Base-by-base conservation (phyloP, 2,329 filamentous ascomycete genomes). In the Apiospora koreana region DNA sequence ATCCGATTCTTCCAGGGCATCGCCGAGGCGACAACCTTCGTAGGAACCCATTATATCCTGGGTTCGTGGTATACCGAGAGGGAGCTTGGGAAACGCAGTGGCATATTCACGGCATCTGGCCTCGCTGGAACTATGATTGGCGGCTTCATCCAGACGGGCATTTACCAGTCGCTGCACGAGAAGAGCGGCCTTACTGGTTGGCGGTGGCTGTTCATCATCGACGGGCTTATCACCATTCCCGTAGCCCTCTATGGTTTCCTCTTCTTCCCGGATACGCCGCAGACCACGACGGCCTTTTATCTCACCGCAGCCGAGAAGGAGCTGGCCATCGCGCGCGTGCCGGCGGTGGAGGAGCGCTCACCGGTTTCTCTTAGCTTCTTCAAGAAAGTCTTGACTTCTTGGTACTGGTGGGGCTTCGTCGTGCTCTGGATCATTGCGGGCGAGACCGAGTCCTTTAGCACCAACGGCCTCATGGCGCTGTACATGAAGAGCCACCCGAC, bases 351-450 rank as follows among this genome's bases (percentile, higher is more conserved):
- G 10, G 79, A 84, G 69, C 79, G 79, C 1, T 82, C 86, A 1
- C 85, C 86, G 0, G 76, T 89, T 16, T 85, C 81, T 35, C 77
- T 84, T 69, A 71, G 74, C 1, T 91, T 92, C 73, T 73, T 85
- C 31, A 88, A 85, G 72, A 85, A 84, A 62, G 85, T 91, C 21
- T 82, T 92, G 12, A 81, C 82, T 0, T 89, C 87, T 0, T 90
- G 87, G 86, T 86, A 90, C 75, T 91, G 87, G 85, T 92, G 89
- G 83, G 89, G 89, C 0, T 92, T 93, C 74, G 86, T 89, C 1
- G 76, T 88, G 5, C 86, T 93, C 0, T 93, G 91, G 90, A 86
- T 92, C 73, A 89, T 94, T 50, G 91, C 91, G 0, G 90, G 91
- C 41, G 90, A 93, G 76, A 91, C 89, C 0, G 92, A 94, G 77